Evolutionary conservation across 345 rosid genomes (phyloP).

Genomic region (Nephelium lappaceum): DNA sequence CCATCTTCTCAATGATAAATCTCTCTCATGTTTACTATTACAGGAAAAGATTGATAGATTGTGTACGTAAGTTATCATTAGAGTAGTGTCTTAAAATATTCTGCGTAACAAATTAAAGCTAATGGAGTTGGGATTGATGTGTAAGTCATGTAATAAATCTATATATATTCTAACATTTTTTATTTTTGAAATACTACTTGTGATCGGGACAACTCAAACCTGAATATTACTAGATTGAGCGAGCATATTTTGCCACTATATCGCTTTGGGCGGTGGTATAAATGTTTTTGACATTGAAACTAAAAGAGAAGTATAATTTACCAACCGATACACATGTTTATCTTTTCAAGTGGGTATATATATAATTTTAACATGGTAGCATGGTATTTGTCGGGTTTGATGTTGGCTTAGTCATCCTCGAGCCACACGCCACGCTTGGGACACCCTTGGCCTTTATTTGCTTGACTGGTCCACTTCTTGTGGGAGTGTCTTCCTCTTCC

Average conservation of each 20-base stretch:
- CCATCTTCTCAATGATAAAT: not conserved
- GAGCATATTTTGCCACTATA: no score
- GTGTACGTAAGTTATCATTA: not conserved
- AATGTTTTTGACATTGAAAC: not conserved
- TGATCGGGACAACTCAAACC: no score
- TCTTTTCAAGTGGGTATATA: not conserved
- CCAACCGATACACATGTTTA: not conserved
- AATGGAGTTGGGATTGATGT: slow-evolving; percentile 5
- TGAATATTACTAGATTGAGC: no score
- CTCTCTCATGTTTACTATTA: not conserved
- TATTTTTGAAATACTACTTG: no score
- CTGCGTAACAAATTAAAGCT: not conserved
- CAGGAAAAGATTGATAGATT: not conserved
- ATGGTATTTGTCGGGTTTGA: slow-evolving; percentile 17
- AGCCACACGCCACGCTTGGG: slow-evolving; percentile 50
- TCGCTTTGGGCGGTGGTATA: no score
- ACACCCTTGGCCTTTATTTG: slow-evolving; percentile 21
- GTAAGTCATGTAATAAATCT: not conserved
- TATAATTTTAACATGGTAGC: slow-evolving; percentile 16
- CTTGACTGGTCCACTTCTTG: slow-evolving; percentile 61
- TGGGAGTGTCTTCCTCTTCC: slow-evolving; percentile 23
- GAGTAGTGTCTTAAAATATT: not conserved
- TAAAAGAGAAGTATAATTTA: slow-evolving; percentile 7
- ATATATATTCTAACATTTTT: not conserved
- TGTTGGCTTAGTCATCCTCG: slow-evolving; percentile 42